Evolutionary conservation across 106 monocot genomes (phyloP).

Genomic region (Acorus gramineus): DNA sequence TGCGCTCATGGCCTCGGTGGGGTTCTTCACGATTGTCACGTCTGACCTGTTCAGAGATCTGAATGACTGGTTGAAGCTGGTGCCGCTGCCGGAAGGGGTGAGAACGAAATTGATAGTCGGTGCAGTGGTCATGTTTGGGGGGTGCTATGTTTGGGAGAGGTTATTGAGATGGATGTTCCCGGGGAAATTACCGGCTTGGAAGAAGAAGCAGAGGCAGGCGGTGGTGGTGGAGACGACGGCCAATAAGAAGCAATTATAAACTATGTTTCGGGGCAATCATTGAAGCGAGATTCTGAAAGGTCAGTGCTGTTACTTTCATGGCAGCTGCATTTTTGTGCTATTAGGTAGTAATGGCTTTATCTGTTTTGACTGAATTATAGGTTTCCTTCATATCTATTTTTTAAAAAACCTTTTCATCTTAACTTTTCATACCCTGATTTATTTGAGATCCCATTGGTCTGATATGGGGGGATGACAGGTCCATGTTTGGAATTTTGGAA

Average conservation of each 20-base stretch:
- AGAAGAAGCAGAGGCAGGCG: slow-evolving; percentile 54
- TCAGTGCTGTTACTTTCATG: too few relatives aligned
- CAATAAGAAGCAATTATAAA: slow-evolving; percentile 46
- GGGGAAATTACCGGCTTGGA: slow-evolving; percentile 73
- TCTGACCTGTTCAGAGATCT: slow-evolving; percentile 81
- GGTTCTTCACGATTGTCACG: slow-evolving; percentile 75
- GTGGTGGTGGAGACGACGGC: slow-evolving; percentile 17
- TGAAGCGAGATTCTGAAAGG: too few relatives aligned
- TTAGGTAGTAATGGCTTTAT: too few relatives aligned
- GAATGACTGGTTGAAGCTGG: slow-evolving; percentile 84
- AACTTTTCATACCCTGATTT: too few relatives aligned
- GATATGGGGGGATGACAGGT: too few relatives aligned
- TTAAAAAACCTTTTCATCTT: too few relatives aligned
- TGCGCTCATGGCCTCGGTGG: slow-evolving; percentile 62
- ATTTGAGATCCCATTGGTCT: too few relatives aligned
- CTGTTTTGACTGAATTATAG: too few relatives aligned
- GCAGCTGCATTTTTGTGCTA: too few relatives aligned
- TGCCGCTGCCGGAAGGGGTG: slow-evolving; percentile 81
- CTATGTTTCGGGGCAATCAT: background rate
- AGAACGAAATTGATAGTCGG: slow-evolving; percentile 58
- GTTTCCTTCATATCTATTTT: too few relatives aligned
- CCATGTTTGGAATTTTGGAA: too few relatives aligned
- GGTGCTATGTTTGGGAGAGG: slow-evolving; percentile 92
- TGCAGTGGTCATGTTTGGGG: slow-evolving; percentile 71
- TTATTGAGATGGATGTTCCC: slow-evolving; percentile 78